Evolutionary conservation across 2,329 filamentous ascomycete genomes (phyloP).

Genomic region (Colletotrichum higginsianum): DNA sequence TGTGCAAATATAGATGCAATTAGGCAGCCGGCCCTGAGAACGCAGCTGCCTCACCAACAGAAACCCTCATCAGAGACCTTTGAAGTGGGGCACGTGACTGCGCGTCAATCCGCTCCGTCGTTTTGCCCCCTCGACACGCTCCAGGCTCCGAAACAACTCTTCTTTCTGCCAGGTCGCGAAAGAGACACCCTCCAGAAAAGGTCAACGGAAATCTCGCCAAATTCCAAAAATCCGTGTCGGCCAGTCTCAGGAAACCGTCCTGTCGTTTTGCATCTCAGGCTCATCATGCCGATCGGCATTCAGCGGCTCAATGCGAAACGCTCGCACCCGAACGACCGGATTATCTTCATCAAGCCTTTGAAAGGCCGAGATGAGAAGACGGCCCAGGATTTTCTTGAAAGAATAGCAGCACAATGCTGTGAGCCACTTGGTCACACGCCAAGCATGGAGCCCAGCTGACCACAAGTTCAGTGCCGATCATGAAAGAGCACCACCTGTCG

Average conservation of each 20-base stretch:
- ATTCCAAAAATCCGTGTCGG: too few species aligned
- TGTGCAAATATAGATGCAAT: not conserved
- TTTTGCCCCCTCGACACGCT: constrained; percentile 24
- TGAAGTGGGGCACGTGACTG: constrained; percentile 33
- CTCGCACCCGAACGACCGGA: constrained; percentile 81
- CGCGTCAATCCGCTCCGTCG: constrained; percentile 26
- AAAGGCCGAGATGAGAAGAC: constrained; percentile 73
- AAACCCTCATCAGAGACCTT: not conserved
- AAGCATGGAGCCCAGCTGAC: not conserved
- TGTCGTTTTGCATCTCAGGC: not conserved
- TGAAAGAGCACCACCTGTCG: constrained; percentile 75
- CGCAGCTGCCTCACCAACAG: not conserved
- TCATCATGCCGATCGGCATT: constrained; percentile 82
- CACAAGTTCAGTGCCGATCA: constrained; percentile 71
- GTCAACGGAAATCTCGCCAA: too few species aligned
- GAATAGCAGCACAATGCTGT: constrained; percentile 86
- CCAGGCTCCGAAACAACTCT: not conserved
- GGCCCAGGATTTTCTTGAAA: constrained; percentile 80
- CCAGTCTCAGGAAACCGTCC: too few species aligned
- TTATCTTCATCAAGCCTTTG: constrained; percentile 89
- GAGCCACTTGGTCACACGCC: constrained; percentile 45
- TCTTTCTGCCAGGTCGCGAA: not conserved
- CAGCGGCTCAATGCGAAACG: constrained; percentile 83
- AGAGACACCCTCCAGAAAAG: not conserved
- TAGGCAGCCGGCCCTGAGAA: not conserved